Percentiles rank a stretch among this genome's conserved stretches.
Conservation (phyloP, 2,329 filamentous ascomycete species). For the Botrytis cinerea region DNA sequence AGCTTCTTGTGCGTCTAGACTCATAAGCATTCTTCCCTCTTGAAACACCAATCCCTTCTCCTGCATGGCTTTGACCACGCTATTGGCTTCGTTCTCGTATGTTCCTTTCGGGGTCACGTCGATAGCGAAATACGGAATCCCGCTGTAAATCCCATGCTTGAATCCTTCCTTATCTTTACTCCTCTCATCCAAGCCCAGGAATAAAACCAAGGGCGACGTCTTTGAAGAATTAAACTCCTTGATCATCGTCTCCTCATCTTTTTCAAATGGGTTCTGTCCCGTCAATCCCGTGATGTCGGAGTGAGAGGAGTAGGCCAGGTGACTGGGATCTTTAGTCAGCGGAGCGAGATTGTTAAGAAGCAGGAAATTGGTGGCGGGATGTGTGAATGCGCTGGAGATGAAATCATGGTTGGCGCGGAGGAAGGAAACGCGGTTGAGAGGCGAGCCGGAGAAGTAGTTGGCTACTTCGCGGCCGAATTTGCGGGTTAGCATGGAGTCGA, state of each 20-base stretch:
- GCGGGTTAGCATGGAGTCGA: constrained; percentile 63
- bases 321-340: constrained; percentile 57
- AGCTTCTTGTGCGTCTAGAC: constrained; percentile 57
- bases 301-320: constrained; percentile 68
- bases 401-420: constrained; percentile 71
- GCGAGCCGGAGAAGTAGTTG: constrained; percentile 82
- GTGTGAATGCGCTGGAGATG: constrained; percentile 64
- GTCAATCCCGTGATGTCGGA: constrained; percentile 71
- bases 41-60: constrained; percentile 65
- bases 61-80: constrained; percentile 60
- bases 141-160: constrained; percentile 65
- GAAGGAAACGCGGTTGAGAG: constrained; percentile 78
- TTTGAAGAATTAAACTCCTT: constrained; percentile 71
- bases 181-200: constrained; percentile 78
- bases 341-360: constrained; percentile 79
- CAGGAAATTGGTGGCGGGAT: constrained; percentile 70
- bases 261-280: constrained; percentile 68
- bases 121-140: constrained; percentile 83
- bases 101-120: constrained; percentile 76
- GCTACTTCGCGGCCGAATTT: constrained; percentile 78
- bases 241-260: constrained; percentile 71
- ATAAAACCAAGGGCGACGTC: constrained; percentile 72
- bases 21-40: constrained; percentile 60
- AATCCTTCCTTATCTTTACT: constrained; percentile 51
- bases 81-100: constrained; percentile 61